phyloP scores from a whole-genome alignment of 2,329 filamentous ascomycete species.

The Hypoxylon sp. region DNA sequence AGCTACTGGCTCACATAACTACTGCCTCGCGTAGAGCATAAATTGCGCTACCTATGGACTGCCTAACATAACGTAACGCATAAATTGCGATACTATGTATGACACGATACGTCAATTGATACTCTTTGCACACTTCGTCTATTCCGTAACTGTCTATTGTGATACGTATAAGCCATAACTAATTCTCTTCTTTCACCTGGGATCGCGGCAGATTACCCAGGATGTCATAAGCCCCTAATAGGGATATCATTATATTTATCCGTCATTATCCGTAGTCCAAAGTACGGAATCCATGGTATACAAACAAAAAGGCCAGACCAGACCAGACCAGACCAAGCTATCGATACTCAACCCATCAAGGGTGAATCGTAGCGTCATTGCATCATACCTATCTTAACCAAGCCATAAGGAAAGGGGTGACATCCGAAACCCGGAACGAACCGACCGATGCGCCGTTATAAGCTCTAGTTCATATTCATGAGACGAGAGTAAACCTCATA shows the following conservation, averaged over 20 bases:
- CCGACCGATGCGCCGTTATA: slow-evolving; percentile 9
- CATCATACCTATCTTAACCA: slow-evolving; percentile 7
- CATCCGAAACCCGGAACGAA: not conserved
- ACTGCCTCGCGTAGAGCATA: no score
- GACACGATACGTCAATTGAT: not conserved
- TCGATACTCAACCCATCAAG: slow-evolving; percentile 16
- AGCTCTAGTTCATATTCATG: slow-evolving; percentile 1
- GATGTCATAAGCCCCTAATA: not conserved
- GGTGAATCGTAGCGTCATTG: slow-evolving; percentile 6
- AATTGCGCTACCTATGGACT: no score
- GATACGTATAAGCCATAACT: not conserved
- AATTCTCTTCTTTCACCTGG: not conserved
- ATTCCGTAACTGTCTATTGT: no score
- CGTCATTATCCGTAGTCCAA: not conserved
- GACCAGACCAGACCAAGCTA: slow-evolving; percentile 1
- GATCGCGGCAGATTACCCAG: not conserved
- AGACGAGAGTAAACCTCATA: not conserved
- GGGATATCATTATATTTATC: slow-evolving; percentile 16
- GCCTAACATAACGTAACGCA: no score
- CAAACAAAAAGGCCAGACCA: not conserved
- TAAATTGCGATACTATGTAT: no score
- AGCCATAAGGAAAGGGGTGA: not conserved
- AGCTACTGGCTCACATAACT: no score
- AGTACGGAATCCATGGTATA: not conserved
- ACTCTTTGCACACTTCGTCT: not conserved